Percentiles rank a stretch among this genome's conserved stretches.
phyloP scores from a whole-genome alignment of 2,329 filamentous ascomycete species.

The Seiridium cupressi region DNA sequence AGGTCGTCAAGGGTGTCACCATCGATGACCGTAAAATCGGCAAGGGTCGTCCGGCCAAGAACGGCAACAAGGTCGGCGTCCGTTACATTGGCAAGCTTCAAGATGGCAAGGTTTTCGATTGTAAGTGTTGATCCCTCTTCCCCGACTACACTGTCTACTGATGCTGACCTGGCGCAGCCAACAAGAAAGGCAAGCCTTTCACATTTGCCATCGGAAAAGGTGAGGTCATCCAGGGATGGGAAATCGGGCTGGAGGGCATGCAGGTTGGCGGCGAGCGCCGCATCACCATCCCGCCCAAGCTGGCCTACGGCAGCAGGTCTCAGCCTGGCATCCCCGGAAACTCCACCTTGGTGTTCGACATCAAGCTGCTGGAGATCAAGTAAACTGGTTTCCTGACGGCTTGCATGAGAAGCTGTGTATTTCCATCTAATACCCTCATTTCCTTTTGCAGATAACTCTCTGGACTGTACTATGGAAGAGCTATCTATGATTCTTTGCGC shows the following conservation, averaged over 20 bases:
- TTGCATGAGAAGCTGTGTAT: background rate
- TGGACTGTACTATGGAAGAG: conserved; percentile 21
- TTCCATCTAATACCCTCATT: conserved; percentile 7
- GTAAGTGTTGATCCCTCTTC: conserved; percentile 49
- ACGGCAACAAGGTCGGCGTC: conserved; percentile 86
- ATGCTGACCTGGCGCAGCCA: conserved; percentile 54
- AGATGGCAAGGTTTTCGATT: conserved; percentile 93
- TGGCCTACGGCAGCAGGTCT: conserved; percentile 85
- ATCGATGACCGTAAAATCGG: conserved; percentile 95
- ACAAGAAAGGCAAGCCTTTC: conserved; percentile 99
- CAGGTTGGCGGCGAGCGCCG: conserved; percentile 89
- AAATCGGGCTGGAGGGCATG: conserved; percentile 92
- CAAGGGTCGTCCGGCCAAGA: conserved; percentile 81
- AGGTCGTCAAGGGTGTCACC: conserved; percentile 83
- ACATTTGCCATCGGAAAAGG: conserved; percentile 90
- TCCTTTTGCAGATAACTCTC: conserved; percentile 21
- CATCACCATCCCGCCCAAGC: conserved; percentile 80
- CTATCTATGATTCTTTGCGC: conserved; percentile 21
- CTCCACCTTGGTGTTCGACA: conserved; percentile 88
- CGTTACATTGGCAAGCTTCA: conserved; percentile 97
- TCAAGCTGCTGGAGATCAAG: conserved; percentile 83
- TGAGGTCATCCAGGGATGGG: conserved; percentile 99
- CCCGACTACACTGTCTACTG: background rate
- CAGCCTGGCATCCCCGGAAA: conserved; percentile 86
- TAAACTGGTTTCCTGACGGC: conserved; percentile 38